Base-by-base conservation (phyloP, 257 asterid genomes). In the Anisodus tanguticus region DNA sequence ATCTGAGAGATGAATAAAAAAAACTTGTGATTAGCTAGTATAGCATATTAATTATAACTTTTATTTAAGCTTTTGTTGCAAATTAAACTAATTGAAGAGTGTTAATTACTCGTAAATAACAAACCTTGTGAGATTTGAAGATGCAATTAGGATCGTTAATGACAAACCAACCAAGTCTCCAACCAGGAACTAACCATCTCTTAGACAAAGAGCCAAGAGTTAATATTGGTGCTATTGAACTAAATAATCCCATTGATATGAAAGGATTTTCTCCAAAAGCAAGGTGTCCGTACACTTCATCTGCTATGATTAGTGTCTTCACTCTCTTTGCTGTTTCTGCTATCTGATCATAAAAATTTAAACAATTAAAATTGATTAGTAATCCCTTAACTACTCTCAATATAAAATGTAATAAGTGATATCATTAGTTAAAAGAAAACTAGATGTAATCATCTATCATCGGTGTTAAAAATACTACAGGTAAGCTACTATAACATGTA, bases 81-180 rank as follows among this genome's bases (percentile, higher is more conserved):
- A 31, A 31, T 31, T 31, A 31, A 31, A 31, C 35, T 31, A 31
- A 31, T 31, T 31, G 35, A 31, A 31, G 35, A 31, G 35, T 31
- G 35, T 31, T 31, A 31, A 1, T 31, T 31, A 31, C 35, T 31
- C 35, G 35, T 31, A 31, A 31, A 31, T 31, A 31, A 31, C 35
- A 31, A 57, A 51, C 98, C 97, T 91, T 92, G 3, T 92, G 93
- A 63, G 84, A 91, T 86, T 87, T 92, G 39, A 93, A 83, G 79
- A 68, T 84, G 64, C 91, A 91, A 76, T 87, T 82, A 9, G 95
- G 96, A 83, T 95, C 99, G 37, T 89, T 92, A 4, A 85, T 86
- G 26, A 93, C 99, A 77, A 95, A 78, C 99, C 99, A 95, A 69
- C 99, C 99, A 4, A 95, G 92, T 55, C 97, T 93, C 98, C 98